Evolutionary conservation across 2,329 filamentous ascomycete genomes (phyloP).

Genomic region (Fusarium lateritium): DNA sequence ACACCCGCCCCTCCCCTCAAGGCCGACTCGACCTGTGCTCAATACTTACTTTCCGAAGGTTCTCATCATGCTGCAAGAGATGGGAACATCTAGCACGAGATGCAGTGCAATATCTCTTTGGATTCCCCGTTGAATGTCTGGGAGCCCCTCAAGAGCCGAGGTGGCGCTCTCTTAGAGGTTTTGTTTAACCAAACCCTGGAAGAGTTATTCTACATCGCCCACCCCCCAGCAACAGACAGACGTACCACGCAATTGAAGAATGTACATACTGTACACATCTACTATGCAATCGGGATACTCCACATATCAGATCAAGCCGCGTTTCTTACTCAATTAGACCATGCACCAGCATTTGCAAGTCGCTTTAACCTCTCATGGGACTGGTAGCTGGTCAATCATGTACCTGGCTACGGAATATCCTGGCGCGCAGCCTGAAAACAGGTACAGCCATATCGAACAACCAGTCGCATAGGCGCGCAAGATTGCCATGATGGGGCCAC

Average conservation of each 20-base stretch:
- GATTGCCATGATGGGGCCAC: slow-evolving; percentile 35
- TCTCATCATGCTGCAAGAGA: slow-evolving; percentile 15
- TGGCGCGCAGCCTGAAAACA: slow-evolving; percentile 34
- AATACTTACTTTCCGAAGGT: slow-evolving; percentile 9
- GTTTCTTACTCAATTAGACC: slow-evolving; percentile 40
- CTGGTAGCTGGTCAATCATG: slow-evolving; percentile 16
- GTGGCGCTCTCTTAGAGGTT: slow-evolving; percentile 47
- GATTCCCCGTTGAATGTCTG: slow-evolving; percentile 34
- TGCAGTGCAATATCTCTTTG: slow-evolving; percentile 41
- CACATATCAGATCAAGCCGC: slow-evolving; percentile 43
- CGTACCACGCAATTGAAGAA: slow-evolving; percentile 36
- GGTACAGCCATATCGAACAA: slow-evolving; percentile 32
- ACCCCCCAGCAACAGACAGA: slow-evolving; percentile 34
- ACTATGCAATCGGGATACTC: slow-evolving; percentile 20
- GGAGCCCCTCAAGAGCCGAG: slow-evolving; percentile 47
- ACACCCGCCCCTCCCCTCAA: slow-evolving; percentile 39
- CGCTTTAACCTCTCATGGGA: slow-evolving; percentile 32
- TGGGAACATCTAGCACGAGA: slow-evolving; percentile 35
- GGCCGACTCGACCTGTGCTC: slow-evolving; percentile 14
- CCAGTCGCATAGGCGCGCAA: slow-evolving; percentile 26
- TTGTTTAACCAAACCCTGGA: slow-evolving; percentile 47
- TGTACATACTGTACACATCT: slow-evolving; percentile 7
- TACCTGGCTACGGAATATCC: slow-evolving; percentile 41
- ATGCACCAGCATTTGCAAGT: slow-evolving; percentile 32
- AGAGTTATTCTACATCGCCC: slow-evolving; percentile 41